Percentiles rank a stretch among this genome's conserved stretches.
These are phyloP conservation scores for Adenanthera pavonina DNA, from an alignment of 306 rosid genomes.

Conservation along the genomic window DNA sequence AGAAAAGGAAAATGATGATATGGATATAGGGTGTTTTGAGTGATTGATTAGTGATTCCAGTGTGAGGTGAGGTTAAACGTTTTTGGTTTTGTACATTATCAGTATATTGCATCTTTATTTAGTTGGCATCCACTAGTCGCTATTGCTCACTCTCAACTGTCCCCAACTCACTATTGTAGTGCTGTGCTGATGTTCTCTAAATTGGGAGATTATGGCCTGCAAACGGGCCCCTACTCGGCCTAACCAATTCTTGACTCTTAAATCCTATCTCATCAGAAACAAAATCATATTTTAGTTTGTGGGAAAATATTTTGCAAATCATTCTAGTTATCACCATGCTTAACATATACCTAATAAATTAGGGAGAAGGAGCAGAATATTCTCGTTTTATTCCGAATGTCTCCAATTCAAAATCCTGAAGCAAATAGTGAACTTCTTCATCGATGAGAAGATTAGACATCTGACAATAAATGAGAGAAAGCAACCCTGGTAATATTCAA, in stretches of 20 bases:
- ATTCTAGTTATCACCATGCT: not conserved
- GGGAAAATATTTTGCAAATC: slow-evolving; percentile 14
- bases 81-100: slow-evolving; percentile 49
- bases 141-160: slow-evolving; percentile 33
- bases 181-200: slow-evolving; percentile 18
- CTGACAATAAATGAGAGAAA: slow-evolving; percentile 1
- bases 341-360: not conserved
- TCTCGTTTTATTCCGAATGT: not conserved
- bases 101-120: slow-evolving; percentile 36
- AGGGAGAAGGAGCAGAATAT: not conserved
- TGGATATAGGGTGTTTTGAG: slow-evolving; percentile 33
- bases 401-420: slow-evolving; percentile 2
- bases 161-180: not conserved
- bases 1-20: slow-evolving; percentile 18
- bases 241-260: slow-evolving; percentile 31
- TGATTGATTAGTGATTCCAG: slow-evolving; percentile 24
- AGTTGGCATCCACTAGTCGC: slow-evolving; percentile 29
- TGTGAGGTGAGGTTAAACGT: slow-evolving; percentile 48
- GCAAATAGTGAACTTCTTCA: slow-evolving; percentile 8
- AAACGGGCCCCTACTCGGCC: slow-evolving; percentile 29
- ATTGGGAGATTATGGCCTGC: slow-evolving; percentile 25
- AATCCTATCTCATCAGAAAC: slow-evolving; percentile 30
- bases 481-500: not conserved
- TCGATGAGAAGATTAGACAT: slow-evolving; percentile 4
- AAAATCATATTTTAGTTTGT: not conserved